Percentiles rank a stretch among this genome's conserved stretches.
phyloP scores from a whole-genome alignment of 495 filamentous ascomycete species.

The Podospora conica region DNA sequence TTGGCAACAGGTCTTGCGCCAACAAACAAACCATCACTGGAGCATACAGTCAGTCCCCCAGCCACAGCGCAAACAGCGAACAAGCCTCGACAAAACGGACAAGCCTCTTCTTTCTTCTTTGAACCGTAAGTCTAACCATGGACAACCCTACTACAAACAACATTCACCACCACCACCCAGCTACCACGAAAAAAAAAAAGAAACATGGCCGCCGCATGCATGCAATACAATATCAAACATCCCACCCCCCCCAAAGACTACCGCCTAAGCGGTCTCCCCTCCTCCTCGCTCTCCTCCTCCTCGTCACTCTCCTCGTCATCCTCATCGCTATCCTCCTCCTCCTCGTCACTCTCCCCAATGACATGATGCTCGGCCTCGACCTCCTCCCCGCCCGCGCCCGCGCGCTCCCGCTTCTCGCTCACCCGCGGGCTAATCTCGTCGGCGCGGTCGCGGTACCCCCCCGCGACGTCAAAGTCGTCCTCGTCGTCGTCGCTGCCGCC shows the following conservation, averaged over 20 bases:
- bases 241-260: not conserved
- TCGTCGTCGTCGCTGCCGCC: slow-evolving; percentile 60
- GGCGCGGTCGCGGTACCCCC: slow-evolving; percentile 2
- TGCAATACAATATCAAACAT: not conserved
- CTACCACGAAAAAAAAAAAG: not conserved
- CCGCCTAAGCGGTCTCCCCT: slow-evolving; percentile 3
- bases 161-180: not conserved
- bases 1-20: too few relatives aligned
- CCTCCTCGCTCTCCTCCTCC: not conserved
- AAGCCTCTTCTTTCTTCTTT: too few relatives aligned
- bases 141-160: not conserved
- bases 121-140: not conserved
- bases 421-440: slow-evolving; percentile 18
- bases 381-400: slow-evolving; percentile 42
- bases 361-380: slow-evolving; percentile 34
- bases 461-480: slow-evolving; percentile 11
- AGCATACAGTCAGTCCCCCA: too few relatives aligned
- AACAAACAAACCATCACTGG: too few relatives aligned
- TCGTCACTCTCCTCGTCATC: slow-evolving; percentile 1
- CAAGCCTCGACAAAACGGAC: not conserved
- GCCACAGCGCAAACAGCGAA: too few relatives aligned
- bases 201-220: not conserved
- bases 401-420: slow-evolving; percentile 17
- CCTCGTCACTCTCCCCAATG: slow-evolving; percentile 26
- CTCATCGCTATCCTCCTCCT: slow-evolving; percentile 22